Conservation (phyloP, 495 filamentous ascomycete genomes). For the Aspergillus coremiiformis region DNA sequence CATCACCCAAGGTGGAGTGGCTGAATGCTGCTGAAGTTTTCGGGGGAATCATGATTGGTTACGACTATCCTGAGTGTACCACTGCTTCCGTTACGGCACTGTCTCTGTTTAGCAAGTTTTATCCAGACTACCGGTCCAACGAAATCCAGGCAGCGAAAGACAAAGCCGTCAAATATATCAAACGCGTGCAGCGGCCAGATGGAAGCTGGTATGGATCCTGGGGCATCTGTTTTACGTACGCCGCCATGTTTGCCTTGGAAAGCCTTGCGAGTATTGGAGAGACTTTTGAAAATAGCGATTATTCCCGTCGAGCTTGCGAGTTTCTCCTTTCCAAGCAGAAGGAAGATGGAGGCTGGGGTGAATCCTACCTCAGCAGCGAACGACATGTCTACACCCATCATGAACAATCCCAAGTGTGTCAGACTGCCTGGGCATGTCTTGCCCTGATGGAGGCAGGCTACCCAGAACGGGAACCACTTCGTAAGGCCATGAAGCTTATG, state of each 20-base stretch:
- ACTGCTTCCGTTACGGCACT: conserved; percentile 91
- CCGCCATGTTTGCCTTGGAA: conserved; percentile 89
- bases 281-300: conserved; percentile 63
- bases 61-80: conserved; percentile 96
- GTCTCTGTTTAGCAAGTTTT: conserved; percentile 69
- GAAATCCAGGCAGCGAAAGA: conserved; percentile 68
- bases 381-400: conserved; percentile 55
- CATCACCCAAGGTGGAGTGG: conserved; percentile 66
- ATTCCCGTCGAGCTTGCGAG: conserved; percentile 67
- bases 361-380: conserved; percentile 74
- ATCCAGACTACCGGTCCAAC: conserved; percentile 66
- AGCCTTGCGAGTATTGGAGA: conserved; percentile 76
- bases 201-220: conserved; percentile 95
- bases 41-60: conserved; percentile 94
- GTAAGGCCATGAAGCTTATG: conserved; percentile 68
- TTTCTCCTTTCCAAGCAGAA: conserved; percentile 79
- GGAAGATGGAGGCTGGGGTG: conserved; percentile 92
- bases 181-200: conserved; percentile 66
- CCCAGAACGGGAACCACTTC: conserved; percentile 65
- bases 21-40: conserved; percentile 97
- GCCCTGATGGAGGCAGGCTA: conserved; percentile 78
- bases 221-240: conserved; percentile 98
- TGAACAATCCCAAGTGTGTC: conserved; percentile 70
- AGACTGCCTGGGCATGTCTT: conserved; percentile 87
- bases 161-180: conserved; percentile 72